Evolutionary conservation across 2,329 filamentous ascomycete genomes (phyloP).

Genomic region (Domatiomyces globalis): DNA sequence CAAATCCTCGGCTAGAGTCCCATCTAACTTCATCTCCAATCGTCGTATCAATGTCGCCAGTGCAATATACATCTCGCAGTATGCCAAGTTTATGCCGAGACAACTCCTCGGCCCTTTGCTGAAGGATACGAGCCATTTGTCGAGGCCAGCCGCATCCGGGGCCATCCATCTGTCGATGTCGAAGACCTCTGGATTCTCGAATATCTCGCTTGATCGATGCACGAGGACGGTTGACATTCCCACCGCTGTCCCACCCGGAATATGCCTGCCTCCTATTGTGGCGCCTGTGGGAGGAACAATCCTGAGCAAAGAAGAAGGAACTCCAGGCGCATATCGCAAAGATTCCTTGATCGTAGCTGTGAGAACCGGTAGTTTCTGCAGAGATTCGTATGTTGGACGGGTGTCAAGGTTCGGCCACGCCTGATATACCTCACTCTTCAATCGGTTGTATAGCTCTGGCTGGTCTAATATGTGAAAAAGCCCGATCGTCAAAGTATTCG

Average conservation of each 20-base stretch:
- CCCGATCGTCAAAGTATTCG: slow-evolving; percentile 19
- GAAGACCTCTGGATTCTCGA: slow-evolving; percentile 2
- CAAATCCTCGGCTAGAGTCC: neutral
- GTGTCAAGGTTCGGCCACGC: slow-evolving; percentile 5
- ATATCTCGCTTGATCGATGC: slow-evolving; percentile 19
- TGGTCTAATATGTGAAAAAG: slow-evolving; percentile 19
- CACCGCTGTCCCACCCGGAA: slow-evolving; percentile 15
- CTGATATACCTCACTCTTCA: slow-evolving; percentile 12
- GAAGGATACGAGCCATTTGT: slow-evolving; percentile 31
- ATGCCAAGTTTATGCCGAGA: slow-evolving; percentile 22
- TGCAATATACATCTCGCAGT: slow-evolving; percentile 9
- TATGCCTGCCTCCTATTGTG: slow-evolving; percentile 9
- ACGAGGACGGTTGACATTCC: slow-evolving; percentile 15
- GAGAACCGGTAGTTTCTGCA: slow-evolving; percentile 18
- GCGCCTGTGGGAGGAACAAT: slow-evolving; percentile 19
- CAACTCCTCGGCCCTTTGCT: slow-evolving; percentile 30
- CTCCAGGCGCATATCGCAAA: slow-evolving; percentile 25
- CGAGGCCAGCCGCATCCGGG: slow-evolving; percentile 18
- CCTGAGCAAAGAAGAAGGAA: slow-evolving; percentile 16
- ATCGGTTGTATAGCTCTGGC: slow-evolving; percentile 4
- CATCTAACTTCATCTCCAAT: slow-evolving; percentile 6
- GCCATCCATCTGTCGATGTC: slow-evolving; percentile 6
- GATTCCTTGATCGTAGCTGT: slow-evolving; percentile 29
- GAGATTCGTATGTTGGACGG: slow-evolving; percentile 14
- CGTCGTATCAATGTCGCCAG: slow-evolving; percentile 7